These are phyloP conservation scores for Globomyces sp. DNA, from an alignment of 371 early-diverging fungal species.

Conservation along the genomic window DNA sequence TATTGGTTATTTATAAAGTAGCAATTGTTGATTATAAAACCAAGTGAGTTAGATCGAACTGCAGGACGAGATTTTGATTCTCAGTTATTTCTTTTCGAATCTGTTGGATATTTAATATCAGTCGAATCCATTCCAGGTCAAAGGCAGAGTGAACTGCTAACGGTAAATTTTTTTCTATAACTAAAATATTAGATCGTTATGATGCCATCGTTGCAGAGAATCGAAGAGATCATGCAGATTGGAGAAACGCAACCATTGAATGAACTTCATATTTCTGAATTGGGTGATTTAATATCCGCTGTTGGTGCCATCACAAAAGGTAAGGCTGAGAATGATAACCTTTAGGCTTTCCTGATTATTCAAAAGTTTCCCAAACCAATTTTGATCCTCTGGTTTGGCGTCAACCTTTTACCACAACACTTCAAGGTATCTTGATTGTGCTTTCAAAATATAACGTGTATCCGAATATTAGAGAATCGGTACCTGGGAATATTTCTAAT, in stretches of 20 bases:
- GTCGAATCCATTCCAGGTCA: conserved; percentile 62
- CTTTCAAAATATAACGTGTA: conserved; percentile 63
- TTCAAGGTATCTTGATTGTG: conserved; percentile 74
- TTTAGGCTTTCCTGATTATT: conserved; percentile 66
- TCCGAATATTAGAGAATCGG: conserved; percentile 77
- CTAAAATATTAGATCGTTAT: conserved; percentile 49
- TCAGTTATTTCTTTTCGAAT: conserved; percentile 88
- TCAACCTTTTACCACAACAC: conserved; percentile 71
- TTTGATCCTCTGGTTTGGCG: conserved; percentile 51
- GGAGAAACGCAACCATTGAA: conserved; percentile 52
- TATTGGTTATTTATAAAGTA: not conserved
- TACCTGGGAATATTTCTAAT: conserved; percentile 21
- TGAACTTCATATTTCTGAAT: conserved; percentile 65
- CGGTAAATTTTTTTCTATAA: conserved; percentile 18
- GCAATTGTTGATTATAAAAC: not conserved
- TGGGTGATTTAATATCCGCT: conserved; percentile 83
- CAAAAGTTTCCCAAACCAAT: conserved; percentile 24
- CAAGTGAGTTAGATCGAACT: conserved; percentile 3
- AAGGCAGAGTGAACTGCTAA: conserved; percentile 74
- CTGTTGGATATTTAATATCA: conserved; percentile 85
- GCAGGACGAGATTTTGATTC: conserved; percentile 79
- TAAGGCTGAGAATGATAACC: conserved; percentile 46
- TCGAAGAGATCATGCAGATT: conserved; percentile 51
- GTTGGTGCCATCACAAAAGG: conserved; percentile 86
- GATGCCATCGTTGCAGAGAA: conserved; percentile 74